A percentile compares a stretch with the other conserved stretches of the same genome.
Conservation (phyloP, 257 asterid species). For the Paulownia fortunei region DNA sequence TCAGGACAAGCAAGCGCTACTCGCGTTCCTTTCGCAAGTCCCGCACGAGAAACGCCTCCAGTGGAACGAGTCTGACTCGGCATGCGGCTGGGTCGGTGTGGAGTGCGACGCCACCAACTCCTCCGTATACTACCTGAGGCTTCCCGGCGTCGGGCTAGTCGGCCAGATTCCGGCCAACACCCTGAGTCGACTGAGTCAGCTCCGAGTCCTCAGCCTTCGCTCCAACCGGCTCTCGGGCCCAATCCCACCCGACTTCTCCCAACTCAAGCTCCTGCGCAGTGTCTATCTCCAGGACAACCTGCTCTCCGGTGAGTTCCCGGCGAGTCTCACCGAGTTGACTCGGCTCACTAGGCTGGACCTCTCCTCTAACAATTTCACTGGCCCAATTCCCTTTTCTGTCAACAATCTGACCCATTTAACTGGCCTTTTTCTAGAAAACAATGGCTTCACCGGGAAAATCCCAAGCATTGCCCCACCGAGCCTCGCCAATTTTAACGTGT, state of each 20-base stretch:
- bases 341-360: slow-evolving; percentile 76
- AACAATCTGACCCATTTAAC: slow-evolving; percentile 75
- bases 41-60: slow-evolving; percentile 74
- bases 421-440: slow-evolving; percentile 68
- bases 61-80: slow-evolving; percentile 72
- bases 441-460: slow-evolving; percentile 68
- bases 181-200: slow-evolving; percentile 65
- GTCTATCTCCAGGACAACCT: slow-evolving; percentile 73
- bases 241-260: slow-evolving; percentile 74
- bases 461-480: slow-evolving; percentile 69
- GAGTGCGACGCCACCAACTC: slow-evolving; percentile 67
- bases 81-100: slow-evolving; percentile 86
- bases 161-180: slow-evolving; percentile 76
- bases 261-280: slow-evolving; percentile 67
- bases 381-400: slow-evolving; percentile 78
- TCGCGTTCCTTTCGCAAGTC: slow-evolving; percentile 60
- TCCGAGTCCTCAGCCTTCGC: slow-evolving; percentile 89
- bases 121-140: slow-evolving; percentile 63
- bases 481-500: slow-evolving; percentile 58
- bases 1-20: slow-evolving; percentile 80
- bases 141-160: slow-evolving; percentile 88
- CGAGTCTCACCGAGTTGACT: slow-evolving; percentile 60
- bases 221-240: slow-evolving; percentile 76
- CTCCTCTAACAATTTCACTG: slow-evolving; percentile 75
- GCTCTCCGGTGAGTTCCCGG: slow-evolving; percentile 74